Evolutionary conservation across 192 early-diverging fungal species (phyloP), one percentile per base, ranked within the genome.

Genomic region (Linnemannia elongata): DNA sequence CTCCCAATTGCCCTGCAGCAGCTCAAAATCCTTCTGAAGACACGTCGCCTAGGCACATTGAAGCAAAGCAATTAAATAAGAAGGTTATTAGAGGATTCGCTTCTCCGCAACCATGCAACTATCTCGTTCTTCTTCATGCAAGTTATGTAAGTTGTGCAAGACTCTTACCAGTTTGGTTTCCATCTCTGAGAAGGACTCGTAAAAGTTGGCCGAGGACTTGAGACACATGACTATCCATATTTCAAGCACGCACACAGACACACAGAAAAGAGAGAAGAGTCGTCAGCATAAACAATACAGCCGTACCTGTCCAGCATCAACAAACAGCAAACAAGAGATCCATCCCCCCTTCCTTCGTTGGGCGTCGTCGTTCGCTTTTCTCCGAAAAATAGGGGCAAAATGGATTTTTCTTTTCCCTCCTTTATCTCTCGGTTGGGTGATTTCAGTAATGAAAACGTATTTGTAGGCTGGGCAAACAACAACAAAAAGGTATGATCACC

Each of bases 151-250:
- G 15, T 17, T 17, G 47, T 49, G 49, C 5, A 52, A 18, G 20
- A 20, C 17, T 30, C 72, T 75, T 89, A 89, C 89, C 79, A 89
- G 69, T 33, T 87, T 89, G 69, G 72, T 79, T 68, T 87, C 78
- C 82, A 89, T 83, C 42, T 89, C 89, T 44, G 85, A 73, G 30
- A 75, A 78, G 72, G 82, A 76, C 47, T 89, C 89, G 72, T 89
- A 89, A 89, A 89, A 89, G 73, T 89, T 86, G 52, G 89, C 85
- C 35, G 89, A 82, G 2, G 89, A 86, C 82, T 88, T 86, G 55
- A 89, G 78, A 78, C 89, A 89, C 89, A 89, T 89, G 74, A 87
- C 88, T 89, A 69, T 47, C 12, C 10, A 27, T n/a, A 27, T 27
- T 30, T 10, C 27, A 66, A 13, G 60, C 30, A 66, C 30, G 8